A percentile compares a stretch with the other conserved stretches of the same genome.
Conservation (phyloP, 2,329 filamentous ascomycete genomes). For the Metarhizium anisopliae region DNA sequence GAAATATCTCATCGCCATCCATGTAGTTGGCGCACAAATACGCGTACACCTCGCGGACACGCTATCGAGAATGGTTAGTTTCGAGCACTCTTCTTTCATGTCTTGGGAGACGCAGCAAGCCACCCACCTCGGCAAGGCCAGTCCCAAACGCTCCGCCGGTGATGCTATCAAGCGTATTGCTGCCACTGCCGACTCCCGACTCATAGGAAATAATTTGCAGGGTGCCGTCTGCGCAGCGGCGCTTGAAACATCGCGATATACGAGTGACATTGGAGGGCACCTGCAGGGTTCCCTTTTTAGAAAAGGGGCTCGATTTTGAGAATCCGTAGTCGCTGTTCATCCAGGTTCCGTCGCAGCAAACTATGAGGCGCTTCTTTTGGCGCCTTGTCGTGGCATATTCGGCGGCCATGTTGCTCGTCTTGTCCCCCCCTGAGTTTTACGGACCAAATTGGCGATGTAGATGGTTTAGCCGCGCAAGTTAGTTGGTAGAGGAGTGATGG, state of each 20-base stretch:
- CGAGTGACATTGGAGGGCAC: constrained; percentile 52
- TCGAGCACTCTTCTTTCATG: no score
- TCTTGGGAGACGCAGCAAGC: background rate
- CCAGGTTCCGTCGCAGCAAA: constrained; percentile 47
- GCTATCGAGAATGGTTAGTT: constrained; percentile 20
- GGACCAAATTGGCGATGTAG: no score
- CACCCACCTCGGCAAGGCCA: constrained; percentile 41
- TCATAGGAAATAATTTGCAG: constrained; percentile 54
- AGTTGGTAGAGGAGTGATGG: background rate
- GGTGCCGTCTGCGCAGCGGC: constrained; percentile 38
- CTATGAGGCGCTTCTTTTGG: constrained; percentile 36
- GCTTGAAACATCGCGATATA: constrained; percentile 47
- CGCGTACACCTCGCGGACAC: constrained; percentile 51
- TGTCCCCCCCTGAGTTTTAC: background rate
- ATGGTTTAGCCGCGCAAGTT: background rate
- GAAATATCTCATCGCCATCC: constrained; percentile 46
- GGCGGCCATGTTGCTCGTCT: background rate
- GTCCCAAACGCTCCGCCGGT: constrained; percentile 46
- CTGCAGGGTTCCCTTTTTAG: constrained; percentile 32
- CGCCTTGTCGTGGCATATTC: background rate
- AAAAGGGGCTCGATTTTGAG: constrained; percentile 27
- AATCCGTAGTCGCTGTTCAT: constrained; percentile 43
- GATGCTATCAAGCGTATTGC: constrained; percentile 38
- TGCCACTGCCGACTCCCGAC: constrained; percentile 49
- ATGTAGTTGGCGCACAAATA: constrained; percentile 55